Evolutionary conservation across 306 rosid species (phyloP).

Genomic region (Alnus rubra): DNA sequence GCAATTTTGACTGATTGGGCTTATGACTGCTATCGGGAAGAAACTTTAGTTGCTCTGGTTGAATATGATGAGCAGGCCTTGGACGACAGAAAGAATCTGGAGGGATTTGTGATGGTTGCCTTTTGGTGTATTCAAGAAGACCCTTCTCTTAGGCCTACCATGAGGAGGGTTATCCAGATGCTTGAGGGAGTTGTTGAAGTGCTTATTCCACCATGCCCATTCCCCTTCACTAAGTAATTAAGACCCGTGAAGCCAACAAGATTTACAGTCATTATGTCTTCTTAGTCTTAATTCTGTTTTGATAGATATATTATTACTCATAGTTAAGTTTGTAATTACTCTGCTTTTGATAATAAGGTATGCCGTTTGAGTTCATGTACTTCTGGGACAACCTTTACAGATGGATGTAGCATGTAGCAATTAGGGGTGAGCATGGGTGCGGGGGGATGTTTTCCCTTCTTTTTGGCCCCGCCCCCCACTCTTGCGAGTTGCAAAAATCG

Average conservation of each 20-base stretch:
- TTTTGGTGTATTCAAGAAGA: constrained; percentile 45
- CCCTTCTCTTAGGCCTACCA: constrained; percentile 35
- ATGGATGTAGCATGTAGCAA: too few relatives aligned
- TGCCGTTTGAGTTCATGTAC: too few relatives aligned
- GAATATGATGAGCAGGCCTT: constrained; percentile 21
- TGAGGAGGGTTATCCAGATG: constrained; percentile 38
- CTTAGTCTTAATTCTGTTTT: background rate
- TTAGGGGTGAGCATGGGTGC: too few relatives aligned
- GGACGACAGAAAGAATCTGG: constrained; percentile 20
- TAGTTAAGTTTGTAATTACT: too few relatives aligned
- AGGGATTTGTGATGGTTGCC: constrained; percentile 33
- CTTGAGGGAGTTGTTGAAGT: constrained; percentile 45
- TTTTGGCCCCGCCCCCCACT: too few relatives aligned
- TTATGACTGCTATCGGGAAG: constrained; percentile 17
- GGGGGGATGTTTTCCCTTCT: too few relatives aligned
- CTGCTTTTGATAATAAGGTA: too few relatives aligned
- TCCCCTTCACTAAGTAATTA: background rate
- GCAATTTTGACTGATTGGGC: constrained; percentile 32
- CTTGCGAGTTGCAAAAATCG: too few relatives aligned
- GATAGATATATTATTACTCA: too few relatives aligned
- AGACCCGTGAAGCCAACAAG: background rate
- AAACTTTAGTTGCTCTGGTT: constrained; percentile 13
- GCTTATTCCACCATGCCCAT: constrained; percentile 31
- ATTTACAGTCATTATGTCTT: background rate
- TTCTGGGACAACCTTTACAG: too few relatives aligned